Percentiles rank a stretch among this genome's conserved stretches.
Evolutionary conservation across 2,329 filamentous ascomycete genomes (phyloP).

Genomic region (Fusarium annulatum): DNA sequence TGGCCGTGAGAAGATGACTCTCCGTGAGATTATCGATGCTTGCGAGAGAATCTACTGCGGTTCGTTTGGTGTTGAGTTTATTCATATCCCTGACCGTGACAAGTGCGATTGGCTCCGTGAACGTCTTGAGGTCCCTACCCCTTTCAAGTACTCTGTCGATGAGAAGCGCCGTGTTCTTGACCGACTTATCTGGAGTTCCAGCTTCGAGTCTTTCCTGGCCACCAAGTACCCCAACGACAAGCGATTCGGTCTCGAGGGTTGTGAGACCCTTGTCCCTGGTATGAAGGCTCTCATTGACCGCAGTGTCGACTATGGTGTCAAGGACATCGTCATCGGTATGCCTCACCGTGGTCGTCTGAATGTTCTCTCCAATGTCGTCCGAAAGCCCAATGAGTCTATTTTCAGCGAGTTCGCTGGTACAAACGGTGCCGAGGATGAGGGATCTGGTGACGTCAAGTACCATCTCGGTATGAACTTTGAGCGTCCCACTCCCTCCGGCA

Average conservation of each 20-base stretch:
- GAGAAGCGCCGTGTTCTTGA: slow-evolving; percentile 98
- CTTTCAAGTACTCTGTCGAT: slow-evolving; percentile 97
- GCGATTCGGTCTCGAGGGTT: slow-evolving; percentile 97
- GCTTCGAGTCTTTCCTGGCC: slow-evolving; percentile 93
- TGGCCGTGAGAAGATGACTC: slow-evolving; percentile 91
- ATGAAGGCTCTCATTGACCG: slow-evolving; percentile 99
- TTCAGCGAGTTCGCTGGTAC: slow-evolving; percentile 98
- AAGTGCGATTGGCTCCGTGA: slow-evolving; percentile 99
- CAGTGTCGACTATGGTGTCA: slow-evolving; percentile 97
- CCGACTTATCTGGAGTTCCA: slow-evolving; percentile 97
- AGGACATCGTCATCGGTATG: slow-evolving; percentile 99
- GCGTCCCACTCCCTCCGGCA: slow-evolving; percentile 95
- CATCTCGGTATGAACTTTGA: slow-evolving; percentile 99
- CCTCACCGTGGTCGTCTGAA: slow-evolving; percentile 98
- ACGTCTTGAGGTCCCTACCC: slow-evolving; percentile 90
- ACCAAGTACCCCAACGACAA: slow-evolving; percentile 99
- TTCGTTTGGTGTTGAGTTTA: slow-evolving; percentile 98
- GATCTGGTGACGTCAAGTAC: slow-evolving; percentile 99
- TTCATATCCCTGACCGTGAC: slow-evolving; percentile 96
- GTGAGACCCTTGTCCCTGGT: slow-evolving; percentile 94
- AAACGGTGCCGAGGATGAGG: slow-evolving; percentile 88
- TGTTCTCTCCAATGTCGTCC: slow-evolving; percentile 96
- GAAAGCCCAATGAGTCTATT: slow-evolving; percentile 99
- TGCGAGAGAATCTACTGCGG: slow-evolving; percentile 98
- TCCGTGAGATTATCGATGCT: slow-evolving; percentile 90